phyloP scores from a whole-genome alignment of 441 rosid genomes.

The Pelargonium australe region DNA sequence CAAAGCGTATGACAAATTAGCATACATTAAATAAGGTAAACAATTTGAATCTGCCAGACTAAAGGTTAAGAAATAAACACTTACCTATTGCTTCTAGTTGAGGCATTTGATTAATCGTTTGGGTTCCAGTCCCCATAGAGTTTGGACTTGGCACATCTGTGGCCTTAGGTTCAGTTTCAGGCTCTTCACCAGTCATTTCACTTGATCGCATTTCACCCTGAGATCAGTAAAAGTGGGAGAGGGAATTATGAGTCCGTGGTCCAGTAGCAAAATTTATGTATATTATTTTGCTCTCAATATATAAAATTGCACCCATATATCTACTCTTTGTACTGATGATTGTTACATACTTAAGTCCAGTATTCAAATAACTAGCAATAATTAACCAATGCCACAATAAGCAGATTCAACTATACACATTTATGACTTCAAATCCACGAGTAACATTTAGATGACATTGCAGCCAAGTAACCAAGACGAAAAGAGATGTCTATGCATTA shows the following conservation, averaged over 20 bases:
- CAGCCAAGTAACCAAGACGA: not conserved
- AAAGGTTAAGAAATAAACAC: constrained; percentile 21
- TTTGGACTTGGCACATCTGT: constrained; percentile 30
- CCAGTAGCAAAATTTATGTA: not conserved
- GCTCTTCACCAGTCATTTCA: constrained; percentile 56
- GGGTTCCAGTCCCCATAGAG: constrained; percentile 36
- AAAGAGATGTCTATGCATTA: not conserved
- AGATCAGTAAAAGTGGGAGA: constrained; percentile 16
- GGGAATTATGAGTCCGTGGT: not conserved
- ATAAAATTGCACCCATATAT: not conserved
- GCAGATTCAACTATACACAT: not conserved
- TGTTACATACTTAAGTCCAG: not conserved
- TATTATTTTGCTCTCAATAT: not conserved
- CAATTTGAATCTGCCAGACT: not conserved
- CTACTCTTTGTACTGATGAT: not conserved
- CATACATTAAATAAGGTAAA: not conserved
- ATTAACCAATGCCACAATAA: not conserved
- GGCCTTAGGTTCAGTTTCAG: constrained; percentile 41
- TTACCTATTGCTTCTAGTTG: constrained; percentile 50
- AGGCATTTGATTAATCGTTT: constrained; percentile 59
- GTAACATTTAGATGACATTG: not conserved
- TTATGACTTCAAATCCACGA: not conserved
- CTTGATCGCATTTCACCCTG: constrained; percentile 32
- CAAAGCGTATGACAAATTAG: not conserved
- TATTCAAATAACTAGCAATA: not conserved